A percentile compares a stretch with the other conserved stretches of the same genome.
Conservation (phyloP, 1,284 basidiomycete species). For the Phenoliferia sp. region DNA sequence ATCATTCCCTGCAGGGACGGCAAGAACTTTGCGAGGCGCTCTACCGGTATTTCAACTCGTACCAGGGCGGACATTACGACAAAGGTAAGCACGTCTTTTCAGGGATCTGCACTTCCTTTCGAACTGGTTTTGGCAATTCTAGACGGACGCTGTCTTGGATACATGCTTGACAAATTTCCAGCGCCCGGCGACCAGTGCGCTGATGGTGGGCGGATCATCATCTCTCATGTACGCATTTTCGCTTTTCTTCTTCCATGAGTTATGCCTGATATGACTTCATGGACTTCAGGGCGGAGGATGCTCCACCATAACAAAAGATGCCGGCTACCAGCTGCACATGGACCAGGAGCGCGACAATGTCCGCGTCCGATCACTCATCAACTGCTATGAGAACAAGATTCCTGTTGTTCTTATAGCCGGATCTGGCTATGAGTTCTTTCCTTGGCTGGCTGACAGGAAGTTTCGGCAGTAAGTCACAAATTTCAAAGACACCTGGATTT, state of each 20-base stretch:
- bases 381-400: slow-evolving; percentile 13
- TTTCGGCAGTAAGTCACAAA: slow-evolving; percentile 6
- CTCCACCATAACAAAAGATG: not conserved
- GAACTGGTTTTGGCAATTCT: not conserved
- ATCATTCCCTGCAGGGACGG: slow-evolving; percentile 8
- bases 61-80: slow-evolving; percentile 31
- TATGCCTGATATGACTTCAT: not conserved
- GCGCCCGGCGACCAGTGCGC: slow-evolving; percentile 13
- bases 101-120: not conserved
- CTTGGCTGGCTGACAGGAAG: slow-evolving; percentile 1
- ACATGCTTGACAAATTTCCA: slow-evolving; percentile 27
- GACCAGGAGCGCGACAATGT: slow-evolving; percentile 11
- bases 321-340: slow-evolving; percentile 6
- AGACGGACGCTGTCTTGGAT: slow-evolving; percentile 28
- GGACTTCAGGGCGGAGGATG: slow-evolving; percentile 23
- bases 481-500: not conserved
- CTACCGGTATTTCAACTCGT: slow-evolving; percentile 20
- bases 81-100: slow-evolving; percentile 3
- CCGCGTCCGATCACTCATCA: slow-evolving; percentile 23
- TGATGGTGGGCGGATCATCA: slow-evolving; percentile 17
- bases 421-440: slow-evolving; percentile 13
- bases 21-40: slow-evolving; percentile 31
- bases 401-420: slow-evolving; percentile 29
- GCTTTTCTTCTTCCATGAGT: not conserved
- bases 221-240: slow-evolving; percentile 17